Base-by-base conservation (phyloP, 1,284 basidiomycete genomes). In the Fomitopsis schrenkii region DNA sequence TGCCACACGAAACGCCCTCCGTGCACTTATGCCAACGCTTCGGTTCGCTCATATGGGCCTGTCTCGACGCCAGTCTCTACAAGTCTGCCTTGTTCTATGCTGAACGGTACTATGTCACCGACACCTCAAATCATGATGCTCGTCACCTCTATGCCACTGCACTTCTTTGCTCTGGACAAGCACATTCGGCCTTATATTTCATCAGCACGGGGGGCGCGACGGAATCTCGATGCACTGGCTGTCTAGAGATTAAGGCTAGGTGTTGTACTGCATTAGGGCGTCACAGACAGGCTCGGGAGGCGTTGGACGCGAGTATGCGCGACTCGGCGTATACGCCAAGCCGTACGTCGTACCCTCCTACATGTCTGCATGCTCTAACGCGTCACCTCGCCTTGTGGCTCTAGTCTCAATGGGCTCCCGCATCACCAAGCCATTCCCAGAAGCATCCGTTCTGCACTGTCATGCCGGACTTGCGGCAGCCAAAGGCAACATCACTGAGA, bases 81-180 rank as follows among this genome's bases (percentile, higher is more conserved):
- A 85, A 83, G 73, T 86, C 90, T 50, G 91, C 91, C 48, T 81
- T 90, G 45, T 93, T 93, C 77, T 91, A 91, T 75, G 90, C 91
- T 45, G 91, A 93, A 75, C 79, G 90, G 66, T 91, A 90, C 74
- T 91, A 81, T 72, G 82, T 84, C 46, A 75, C 88, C 69, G 84
- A 89, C 74, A 78, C 79, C 66, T 75, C 76, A 44, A 88, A 87
- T 71, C 93, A 95, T 72, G 91, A 94, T 73, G 86, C 91, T 66
- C 84, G 91, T 59, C 93, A 95, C 77, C 81, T 94, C 36, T 92
- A 93, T 77, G 91, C 93, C 64, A 87, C 85, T 48, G 83, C 88
- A 45, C 83, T 95, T 60, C 80, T 96, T 53, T 84, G 83, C 12
- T 81, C 87, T 65, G 85, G 84, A 52, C 90, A 93, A 71, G 82